phyloP scores from a whole-genome alignment of 108 stramenopile genomes.

The Halocafeteria seosinensis region DNA sequence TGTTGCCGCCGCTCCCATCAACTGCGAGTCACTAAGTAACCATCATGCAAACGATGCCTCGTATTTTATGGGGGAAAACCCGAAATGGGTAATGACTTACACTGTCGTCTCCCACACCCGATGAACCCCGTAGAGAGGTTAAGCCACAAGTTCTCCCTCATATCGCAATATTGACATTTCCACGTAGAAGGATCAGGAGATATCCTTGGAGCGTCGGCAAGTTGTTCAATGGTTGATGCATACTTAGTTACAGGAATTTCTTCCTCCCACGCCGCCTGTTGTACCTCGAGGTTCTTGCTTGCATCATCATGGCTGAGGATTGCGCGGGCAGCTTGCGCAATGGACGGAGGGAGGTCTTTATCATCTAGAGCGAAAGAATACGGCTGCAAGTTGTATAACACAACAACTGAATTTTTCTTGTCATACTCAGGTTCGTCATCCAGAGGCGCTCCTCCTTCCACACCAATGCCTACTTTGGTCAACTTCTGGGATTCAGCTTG shows the following conservation, averaged over 20 bases:
- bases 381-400: constrained; percentile 35
- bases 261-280: constrained; percentile 55
- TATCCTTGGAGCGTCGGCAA: constrained; percentile 27
- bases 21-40: too few species aligned
- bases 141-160: constrained; percentile 79
- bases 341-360: constrained; percentile 39
- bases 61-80: too few species aligned
- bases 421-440: constrained; percentile 37
- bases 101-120: constrained; percentile 85
- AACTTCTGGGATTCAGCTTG: too few species aligned
- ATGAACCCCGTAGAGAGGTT: constrained; percentile 87
- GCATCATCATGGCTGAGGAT: constrained; percentile 74
- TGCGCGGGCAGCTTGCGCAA: constrained; percentile 49
- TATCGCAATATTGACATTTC: constrained; percentile 27
- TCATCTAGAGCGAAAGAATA: constrained; percentile 40
- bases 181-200: constrained; percentile 36
- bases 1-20: constrained; percentile 84
- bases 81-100: too few species aligned
- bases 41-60: too few species aligned
- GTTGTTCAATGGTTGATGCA: constrained; percentile 28
- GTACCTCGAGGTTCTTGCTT: constrained; percentile 46
- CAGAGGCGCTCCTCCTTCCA: background rate
- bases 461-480: too few species aligned
- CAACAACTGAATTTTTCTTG: constrained; percentile 51
- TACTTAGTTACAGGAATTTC: constrained; percentile 45